phyloP scores from a whole-genome alignment of 768 basidiomycete species.

The Imleria badia region DNA sequence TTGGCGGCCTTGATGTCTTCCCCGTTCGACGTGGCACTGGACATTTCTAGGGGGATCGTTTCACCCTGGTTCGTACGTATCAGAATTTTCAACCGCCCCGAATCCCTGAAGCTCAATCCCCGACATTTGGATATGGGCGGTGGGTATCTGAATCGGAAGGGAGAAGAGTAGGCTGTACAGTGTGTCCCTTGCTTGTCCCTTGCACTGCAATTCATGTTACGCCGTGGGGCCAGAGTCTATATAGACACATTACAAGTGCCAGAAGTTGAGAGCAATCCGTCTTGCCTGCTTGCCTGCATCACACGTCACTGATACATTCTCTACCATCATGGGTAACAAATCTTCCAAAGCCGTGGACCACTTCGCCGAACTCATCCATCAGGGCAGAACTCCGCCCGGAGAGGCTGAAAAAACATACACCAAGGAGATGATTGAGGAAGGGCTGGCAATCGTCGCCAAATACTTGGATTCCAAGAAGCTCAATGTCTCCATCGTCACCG shows the following conservation, averaged over 20 bases:
- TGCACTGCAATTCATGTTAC: no score
- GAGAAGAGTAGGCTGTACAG: no score
- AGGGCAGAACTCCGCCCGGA: not conserved
- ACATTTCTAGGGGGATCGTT: not conserved
- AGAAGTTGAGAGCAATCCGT: not conserved
- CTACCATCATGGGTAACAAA: not conserved
- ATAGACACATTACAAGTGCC: not conserved
- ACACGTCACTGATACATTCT: not conserved
- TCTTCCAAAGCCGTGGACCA: not conserved
- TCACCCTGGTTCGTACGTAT: not conserved
- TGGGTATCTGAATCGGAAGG: no score
- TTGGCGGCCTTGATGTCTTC: not conserved
- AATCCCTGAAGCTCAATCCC: no score
- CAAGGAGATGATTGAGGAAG: conserved; percentile 2
- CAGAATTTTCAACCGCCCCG: no score
- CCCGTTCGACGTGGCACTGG: not conserved
- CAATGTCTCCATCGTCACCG: conserved; percentile 3
- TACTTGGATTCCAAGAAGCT: not conserved
- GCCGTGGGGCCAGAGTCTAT: no score
- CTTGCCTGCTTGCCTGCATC: not conserved
- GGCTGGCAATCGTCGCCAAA: conserved; percentile 2
- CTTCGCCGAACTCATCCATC: conserved; percentile 1
- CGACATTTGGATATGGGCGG: no score
- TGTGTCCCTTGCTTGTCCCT: no score
- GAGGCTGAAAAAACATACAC: conserved; percentile 3